phyloP scores from a whole-genome alignment of 2,329 filamentous ascomycete species.

The Claviceps humidiphila region DNA sequence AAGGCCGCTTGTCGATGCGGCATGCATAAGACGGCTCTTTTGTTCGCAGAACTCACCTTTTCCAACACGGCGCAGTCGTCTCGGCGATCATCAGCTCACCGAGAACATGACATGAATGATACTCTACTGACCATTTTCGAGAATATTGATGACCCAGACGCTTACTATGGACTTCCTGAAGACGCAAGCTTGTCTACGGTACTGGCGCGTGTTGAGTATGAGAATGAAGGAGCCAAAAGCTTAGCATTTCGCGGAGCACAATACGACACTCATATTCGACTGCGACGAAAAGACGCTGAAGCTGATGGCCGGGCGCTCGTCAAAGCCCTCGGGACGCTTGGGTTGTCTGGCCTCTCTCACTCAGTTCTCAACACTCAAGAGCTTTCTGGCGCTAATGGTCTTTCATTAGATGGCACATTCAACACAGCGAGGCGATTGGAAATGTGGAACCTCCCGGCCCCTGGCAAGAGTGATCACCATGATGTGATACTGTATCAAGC shows the following conservation, averaged over 20 bases:
- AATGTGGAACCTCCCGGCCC: constrained; percentile 80
- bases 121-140: constrained; percentile 74
- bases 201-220: constrained; percentile 73
- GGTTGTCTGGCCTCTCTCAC: constrained; percentile 74
- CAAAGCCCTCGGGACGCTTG: constrained; percentile 64
- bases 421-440: constrained; percentile 70
- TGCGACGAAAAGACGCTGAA: constrained; percentile 38
- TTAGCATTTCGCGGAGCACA: constrained; percentile 83
- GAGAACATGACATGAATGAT: constrained; percentile 44
- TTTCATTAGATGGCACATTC: constrained; percentile 59
- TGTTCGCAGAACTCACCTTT: constrained; percentile 65
- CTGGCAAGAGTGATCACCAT: constrained; percentile 46
- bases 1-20: constrained; percentile 62
- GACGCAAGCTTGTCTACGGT: constrained; percentile 64
- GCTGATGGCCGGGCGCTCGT: constrained; percentile 58
- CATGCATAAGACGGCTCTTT: constrained; percentile 75
- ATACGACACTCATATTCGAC: constrained; percentile 71
- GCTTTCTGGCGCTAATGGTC: constrained; percentile 40
- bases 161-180: constrained; percentile 84
- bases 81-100: constrained; percentile 50
- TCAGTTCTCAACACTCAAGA: constrained; percentile 60
- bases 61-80: constrained; percentile 44
- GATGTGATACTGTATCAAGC: constrained; percentile 63
- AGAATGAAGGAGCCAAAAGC: constrained; percentile 74
- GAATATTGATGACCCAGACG: constrained; percentile 88